Evolutionary conservation across 768 basidiomycete genomes (phyloP).

Genomic region (Russula earlei): DNA sequence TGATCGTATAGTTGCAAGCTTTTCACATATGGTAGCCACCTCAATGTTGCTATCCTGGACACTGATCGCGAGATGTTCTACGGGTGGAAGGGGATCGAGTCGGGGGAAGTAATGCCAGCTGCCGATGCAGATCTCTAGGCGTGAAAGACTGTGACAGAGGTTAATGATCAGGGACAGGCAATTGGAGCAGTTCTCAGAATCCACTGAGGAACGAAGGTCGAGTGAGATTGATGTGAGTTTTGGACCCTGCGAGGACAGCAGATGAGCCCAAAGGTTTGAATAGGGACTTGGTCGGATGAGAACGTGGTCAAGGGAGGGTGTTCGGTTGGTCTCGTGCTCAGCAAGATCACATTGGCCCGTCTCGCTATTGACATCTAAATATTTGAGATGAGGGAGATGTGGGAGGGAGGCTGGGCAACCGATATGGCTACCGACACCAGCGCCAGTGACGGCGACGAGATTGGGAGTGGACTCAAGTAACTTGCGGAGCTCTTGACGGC

Average conservation of each 20-base stretch:
- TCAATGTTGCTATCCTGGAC: not conserved
- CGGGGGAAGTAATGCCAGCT: conserved; percentile 1
- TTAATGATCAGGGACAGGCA: not conserved
- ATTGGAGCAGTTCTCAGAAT: not conserved
- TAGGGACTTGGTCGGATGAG: conserved; percentile 1
- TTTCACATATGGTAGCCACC: not conserved
- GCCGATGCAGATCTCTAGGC: conserved; percentile 4
- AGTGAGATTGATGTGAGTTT: conserved; percentile 8
- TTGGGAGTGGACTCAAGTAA: conserved; percentile 6
- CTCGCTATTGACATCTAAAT: not conserved
- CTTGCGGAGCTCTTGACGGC: not conserved
- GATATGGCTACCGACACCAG: not conserved
- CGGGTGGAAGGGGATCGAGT: not conserved
- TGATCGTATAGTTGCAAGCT: not conserved
- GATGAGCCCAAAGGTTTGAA: conserved; percentile 4
- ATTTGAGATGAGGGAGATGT: conserved; percentile 12
- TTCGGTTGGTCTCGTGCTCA: not conserved
- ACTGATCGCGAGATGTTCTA: not conserved
- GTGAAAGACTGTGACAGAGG: conserved; percentile 4
- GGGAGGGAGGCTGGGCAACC: conserved; percentile 11
- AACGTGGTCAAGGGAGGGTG: conserved; percentile 5
- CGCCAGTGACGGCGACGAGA: conserved; percentile 4
- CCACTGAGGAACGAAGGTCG: not conserved
- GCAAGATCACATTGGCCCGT: not conserved
- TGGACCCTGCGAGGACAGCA: conserved; percentile 1